These are phyloP conservation scores for Garcia nutans DNA, from an alignment of 345 rosid species.

Conservation along the genomic window DNA sequence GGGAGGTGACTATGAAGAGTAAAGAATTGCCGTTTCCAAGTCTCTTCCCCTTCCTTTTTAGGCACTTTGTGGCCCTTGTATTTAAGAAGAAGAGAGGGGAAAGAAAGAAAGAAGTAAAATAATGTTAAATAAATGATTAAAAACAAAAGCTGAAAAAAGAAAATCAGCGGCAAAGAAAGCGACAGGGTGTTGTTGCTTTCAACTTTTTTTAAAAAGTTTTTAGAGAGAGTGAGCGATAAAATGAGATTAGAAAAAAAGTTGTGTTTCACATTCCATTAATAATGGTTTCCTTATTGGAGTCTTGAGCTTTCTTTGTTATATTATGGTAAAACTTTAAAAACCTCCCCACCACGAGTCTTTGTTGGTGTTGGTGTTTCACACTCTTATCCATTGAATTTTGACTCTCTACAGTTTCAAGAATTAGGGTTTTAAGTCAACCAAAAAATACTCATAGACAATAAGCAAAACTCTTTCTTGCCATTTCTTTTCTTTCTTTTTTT, in stretches of 20 bases:
- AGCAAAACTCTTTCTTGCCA: neutral
- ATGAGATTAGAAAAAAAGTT: conserved; percentile 15
- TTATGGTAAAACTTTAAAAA: too few relatives aligned
- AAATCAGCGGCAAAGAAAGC: conserved; percentile 53
- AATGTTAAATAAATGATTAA: conserved; percentile 7
- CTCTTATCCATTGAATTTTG: conserved; percentile 18
- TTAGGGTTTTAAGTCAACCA: neutral
- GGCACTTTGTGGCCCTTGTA: conserved; percentile 28
- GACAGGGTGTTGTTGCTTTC: conserved; percentile 57
- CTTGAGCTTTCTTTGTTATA: neutral
- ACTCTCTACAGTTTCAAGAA: neutral
- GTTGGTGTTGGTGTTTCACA: neutral
- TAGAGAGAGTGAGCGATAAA: neutral
- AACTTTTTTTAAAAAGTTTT: conserved; percentile 24
- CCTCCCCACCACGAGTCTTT: neutral
- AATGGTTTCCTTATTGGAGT: neutral
- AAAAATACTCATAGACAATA: neutral
- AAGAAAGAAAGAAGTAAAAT: conserved; percentile 5
- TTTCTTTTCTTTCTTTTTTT: too few relatives aligned
- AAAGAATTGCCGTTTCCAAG: conserved; percentile 18
- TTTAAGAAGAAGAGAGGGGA: conserved; percentile 9
- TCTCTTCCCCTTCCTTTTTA: conserved; percentile 37
- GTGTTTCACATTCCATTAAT: conserved; percentile 25
- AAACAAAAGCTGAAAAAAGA: conserved; percentile 7
- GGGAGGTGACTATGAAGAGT: conserved; percentile 31